These are phyloP conservation scores for Lanmaoa rubissima DNA, from an alignment of 768 basidiomycete species.

Conservation along the genomic window DNA sequence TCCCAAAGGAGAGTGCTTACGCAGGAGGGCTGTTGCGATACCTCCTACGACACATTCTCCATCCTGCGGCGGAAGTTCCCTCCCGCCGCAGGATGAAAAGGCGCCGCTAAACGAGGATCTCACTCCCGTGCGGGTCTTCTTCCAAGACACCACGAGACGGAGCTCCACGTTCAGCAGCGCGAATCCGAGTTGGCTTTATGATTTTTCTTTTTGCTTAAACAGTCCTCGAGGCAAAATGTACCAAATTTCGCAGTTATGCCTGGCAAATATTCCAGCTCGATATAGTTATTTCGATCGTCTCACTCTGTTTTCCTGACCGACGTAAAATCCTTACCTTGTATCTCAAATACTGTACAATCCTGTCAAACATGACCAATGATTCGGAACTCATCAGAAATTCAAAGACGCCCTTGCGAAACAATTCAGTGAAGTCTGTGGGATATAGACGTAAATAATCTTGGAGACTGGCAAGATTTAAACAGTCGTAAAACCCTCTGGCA, in stretches of 20 bases:
- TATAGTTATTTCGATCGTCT: not conserved
- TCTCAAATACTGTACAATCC: not conserved
- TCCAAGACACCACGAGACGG: not conserved
- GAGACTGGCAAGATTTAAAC: too few relatives aligned
- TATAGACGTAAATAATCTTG: too few relatives aligned
- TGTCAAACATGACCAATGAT: too few relatives aligned
- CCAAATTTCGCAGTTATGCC: not conserved
- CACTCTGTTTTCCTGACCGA: not conserved
- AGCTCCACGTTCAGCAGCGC: conserved; percentile 1
- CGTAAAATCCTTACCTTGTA: not conserved
- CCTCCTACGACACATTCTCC: conserved; percentile 16
- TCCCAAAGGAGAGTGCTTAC: conserved; percentile 12
- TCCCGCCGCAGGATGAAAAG: not conserved
- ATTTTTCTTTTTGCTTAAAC: not conserved
- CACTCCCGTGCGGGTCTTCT: not conserved
- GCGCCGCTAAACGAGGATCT: conserved; percentile 16
- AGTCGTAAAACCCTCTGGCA: too few relatives aligned
- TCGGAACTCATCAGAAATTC: too few relatives aligned
- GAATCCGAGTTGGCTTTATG: not conserved
- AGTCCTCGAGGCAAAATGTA: not conserved
- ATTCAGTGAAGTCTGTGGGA: too few relatives aligned
- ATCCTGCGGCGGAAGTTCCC: not conserved
- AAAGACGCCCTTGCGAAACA: too few relatives aligned
- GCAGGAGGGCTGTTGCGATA: conserved; percentile 17
- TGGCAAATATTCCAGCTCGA: not conserved